Evolutionary conservation across 805 yeast species (phyloP), one percentile per base, ranked within the genome.

Genomic region (Vanderwaltozyma tropicalis): DNA sequence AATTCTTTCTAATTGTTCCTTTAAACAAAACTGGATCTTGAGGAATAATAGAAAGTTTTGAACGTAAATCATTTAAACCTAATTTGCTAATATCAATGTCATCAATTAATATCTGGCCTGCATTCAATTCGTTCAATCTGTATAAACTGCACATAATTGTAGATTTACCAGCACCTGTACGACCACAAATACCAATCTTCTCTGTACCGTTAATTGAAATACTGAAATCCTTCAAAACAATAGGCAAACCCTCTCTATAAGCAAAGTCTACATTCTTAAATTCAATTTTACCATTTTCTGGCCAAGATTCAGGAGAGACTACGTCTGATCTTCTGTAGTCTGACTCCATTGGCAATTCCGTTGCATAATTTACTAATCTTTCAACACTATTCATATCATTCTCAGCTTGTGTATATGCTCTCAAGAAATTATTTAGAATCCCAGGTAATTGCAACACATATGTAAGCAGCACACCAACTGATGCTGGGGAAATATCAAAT

Each of bases 21-120:
- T 71, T 72, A 60, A 82, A 81, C 42, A 81, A 61, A 0, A 81
- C 82, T 0, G 92, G 89, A 46, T 81, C 89, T 56, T 82, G 92
- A 2, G 89, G 89, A 47, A 81, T 82, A 40, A 81, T 81, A 1
- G 85, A 71, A 38, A 81, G 59, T 26, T 70, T 71, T 5, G 75
- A 67, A 49, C 92, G 67, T 49, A 82, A 65, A 45, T 78, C 82
- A 40, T 58, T 59, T 25, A 81, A 62, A 1, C 87, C 88, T 42
- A 82, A 50, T 10, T 67, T 63, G 10, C 75, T 55, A 39, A 78
- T 75, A 51, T 82, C 78, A 20, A 80, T 41, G 4, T 79, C 86
- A 58, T 82, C 92, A 44, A 81, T 78, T 10, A 53, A 39, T 29
- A 82, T 72, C 1, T 55, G 46, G 9, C 94, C 94, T 5, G 59